phyloP scores from a whole-genome alignment of 2,329 filamentous ascomycete species.

The Thelonectria rubi region DNA sequence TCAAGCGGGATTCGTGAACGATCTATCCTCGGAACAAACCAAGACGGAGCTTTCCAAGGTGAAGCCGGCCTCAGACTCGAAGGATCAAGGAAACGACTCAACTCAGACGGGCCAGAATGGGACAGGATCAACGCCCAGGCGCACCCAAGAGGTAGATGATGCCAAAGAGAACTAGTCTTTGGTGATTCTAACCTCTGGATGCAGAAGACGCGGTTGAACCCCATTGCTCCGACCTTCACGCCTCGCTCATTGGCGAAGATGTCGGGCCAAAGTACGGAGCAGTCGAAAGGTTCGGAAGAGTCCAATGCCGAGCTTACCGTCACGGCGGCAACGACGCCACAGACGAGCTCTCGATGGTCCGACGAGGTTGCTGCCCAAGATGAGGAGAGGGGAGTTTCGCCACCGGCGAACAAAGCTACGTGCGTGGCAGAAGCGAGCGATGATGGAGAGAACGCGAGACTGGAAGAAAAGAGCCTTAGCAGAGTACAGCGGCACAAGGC shows the following conservation, averaged over 20 bases:
- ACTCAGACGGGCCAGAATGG: conserved; percentile 33
- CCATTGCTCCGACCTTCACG: conserved; percentile 64
- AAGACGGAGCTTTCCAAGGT: conserved; percentile 49
- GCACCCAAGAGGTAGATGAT: conserved; percentile 62
- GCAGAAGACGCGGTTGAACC: conserved; percentile 64
- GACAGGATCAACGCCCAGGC: conserved; percentile 47
- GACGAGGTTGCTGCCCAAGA: conserved; percentile 44
- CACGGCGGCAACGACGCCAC: conserved; percentile 20
- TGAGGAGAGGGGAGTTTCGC: conserved; percentile 21
- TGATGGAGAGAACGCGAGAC: background rate
- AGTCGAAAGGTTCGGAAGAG: conserved; percentile 26
- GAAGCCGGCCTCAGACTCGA: conserved; percentile 35
- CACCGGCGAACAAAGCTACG: background rate
- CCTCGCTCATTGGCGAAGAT: conserved; percentile 49
- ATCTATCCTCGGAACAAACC: conserved; percentile 49
- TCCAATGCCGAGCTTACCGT: conserved; percentile 17
- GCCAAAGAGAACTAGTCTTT: conserved; percentile 40
- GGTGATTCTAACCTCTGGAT: conserved; percentile 53
- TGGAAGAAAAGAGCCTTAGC: conserved; percentile 8
- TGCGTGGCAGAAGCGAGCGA: background rate
- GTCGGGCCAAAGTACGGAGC: conserved; percentile 21
- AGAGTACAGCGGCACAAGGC: conserved; percentile 29
- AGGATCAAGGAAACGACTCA: conserved; percentile 39
- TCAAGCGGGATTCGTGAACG: conserved; percentile 47
- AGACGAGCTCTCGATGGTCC: conserved; percentile 41